phyloP scores from a whole-genome alignment of 2,329 filamentous ascomycete species.

The Calonectria pteridis region DNA sequence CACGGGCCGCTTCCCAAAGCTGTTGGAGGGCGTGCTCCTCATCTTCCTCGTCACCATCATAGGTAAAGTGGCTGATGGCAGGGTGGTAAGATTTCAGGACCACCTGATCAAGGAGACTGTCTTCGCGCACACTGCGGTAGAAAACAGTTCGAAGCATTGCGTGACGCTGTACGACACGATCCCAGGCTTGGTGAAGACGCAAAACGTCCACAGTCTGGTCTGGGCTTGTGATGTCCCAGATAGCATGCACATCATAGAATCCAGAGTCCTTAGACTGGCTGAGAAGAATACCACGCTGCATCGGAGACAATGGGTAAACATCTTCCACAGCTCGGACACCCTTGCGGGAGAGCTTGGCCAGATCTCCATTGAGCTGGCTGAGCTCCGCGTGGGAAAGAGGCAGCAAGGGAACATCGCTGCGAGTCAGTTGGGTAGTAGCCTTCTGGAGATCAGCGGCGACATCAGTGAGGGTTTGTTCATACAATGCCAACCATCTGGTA shows the following conservation, averaged over 20 bases:
- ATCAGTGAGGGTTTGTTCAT: not conserved
- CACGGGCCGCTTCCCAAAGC: constrained; percentile 18
- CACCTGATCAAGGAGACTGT: constrained; percentile 61
- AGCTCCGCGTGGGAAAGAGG: constrained; percentile 36
- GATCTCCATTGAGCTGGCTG: constrained; percentile 29
- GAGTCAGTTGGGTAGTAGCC: not conserved
- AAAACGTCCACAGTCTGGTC: constrained; percentile 35
- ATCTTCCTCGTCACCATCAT: constrained; percentile 26
- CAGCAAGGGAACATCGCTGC: constrained; percentile 51
- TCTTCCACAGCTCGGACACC: constrained; percentile 38
- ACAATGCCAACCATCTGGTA: not conserved
- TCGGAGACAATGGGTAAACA: constrained; percentile 52
- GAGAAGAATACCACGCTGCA: constrained; percentile 54
- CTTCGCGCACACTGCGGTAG: constrained; percentile 56
- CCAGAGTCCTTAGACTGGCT: constrained; percentile 55
- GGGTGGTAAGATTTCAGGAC: constrained; percentile 48
- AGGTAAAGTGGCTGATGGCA: constrained; percentile 22
- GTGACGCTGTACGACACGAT: constrained; percentile 56
- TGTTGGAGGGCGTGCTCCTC: constrained; percentile 1
- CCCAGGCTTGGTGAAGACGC: constrained; percentile 48
- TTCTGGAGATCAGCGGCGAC: not conserved
- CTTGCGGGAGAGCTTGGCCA: constrained; percentile 26
- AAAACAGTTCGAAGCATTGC: constrained; percentile 61
- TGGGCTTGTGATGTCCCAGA: constrained; percentile 38
- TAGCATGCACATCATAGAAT: constrained; percentile 49